A percentile compares a stretch with the other conserved stretches of the same genome.
Evolutionary conservation across 441 rosid species (phyloP).

Genomic region (Jatropha multifida): DNA sequence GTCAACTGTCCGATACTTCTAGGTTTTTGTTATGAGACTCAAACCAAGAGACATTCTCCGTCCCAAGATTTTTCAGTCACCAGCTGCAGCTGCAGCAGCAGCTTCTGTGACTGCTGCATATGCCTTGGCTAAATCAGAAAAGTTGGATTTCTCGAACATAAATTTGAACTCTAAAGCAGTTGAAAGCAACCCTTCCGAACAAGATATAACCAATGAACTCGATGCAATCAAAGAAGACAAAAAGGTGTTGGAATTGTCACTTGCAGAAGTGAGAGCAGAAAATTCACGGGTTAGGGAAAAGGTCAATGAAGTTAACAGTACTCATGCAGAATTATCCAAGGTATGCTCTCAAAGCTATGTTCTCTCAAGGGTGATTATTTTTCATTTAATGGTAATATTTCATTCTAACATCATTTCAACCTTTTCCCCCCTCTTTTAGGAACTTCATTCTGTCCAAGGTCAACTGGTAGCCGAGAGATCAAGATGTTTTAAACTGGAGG

Average conservation of each 20-base stretch:
- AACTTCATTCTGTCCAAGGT: constrained; percentile 83
- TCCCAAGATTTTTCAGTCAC: constrained; percentile 85
- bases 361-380: background rate
- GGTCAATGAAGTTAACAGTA: constrained; percentile 66
- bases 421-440: constrained; percentile 34
- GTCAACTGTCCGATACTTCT: constrained; percentile 17
- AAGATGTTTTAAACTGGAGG: constrained; percentile 98
- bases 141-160: constrained; percentile 50
- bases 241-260: constrained; percentile 50
- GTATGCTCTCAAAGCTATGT: constrained; percentile 29
- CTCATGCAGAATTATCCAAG: constrained; percentile 74
- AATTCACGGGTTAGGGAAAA: constrained; percentile 62
- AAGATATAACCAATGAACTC: constrained; percentile 42
- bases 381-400: constrained; percentile 1
- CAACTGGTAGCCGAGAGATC: constrained; percentile 90
- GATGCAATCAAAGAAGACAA: constrained; percentile 72
- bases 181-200: constrained; percentile 35
- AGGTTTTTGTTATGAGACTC: constrained; percentile 83
- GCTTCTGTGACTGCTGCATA: constrained; percentile 98
- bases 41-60: constrained; percentile 60
- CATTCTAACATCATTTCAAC: constrained; percentile 19
- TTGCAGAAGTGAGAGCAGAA: constrained; percentile 57
- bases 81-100: constrained; percentile 98
- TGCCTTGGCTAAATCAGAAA: constrained; percentile 88
- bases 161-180: constrained; percentile 39